Evolutionary conservation across 306 rosid species (phyloP).

Genomic region (Urtica urens): DNA sequence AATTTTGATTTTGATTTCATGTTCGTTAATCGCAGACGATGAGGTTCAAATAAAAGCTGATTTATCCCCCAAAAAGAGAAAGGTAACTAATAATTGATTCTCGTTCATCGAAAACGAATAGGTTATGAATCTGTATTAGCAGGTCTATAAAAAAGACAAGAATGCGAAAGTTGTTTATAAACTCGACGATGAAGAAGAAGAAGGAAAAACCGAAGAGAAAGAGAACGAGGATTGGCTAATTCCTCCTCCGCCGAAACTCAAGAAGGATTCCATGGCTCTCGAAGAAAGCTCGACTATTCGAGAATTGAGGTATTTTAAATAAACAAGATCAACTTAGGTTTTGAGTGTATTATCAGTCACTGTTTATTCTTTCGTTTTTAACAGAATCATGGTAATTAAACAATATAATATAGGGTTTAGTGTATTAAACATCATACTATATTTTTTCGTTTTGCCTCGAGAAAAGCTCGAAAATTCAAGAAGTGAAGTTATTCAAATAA

Average conservation of each 20-base stretch:
- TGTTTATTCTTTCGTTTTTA: too few relatives aligned
- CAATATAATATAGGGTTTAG: too few relatives aligned
- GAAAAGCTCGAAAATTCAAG: too few relatives aligned
- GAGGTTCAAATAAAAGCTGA: conserved; percentile 16
- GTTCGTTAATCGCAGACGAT: conserved; percentile 31
- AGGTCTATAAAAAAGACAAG: conserved; percentile 29
- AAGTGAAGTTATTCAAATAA: too few relatives aligned
- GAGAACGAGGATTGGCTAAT: conserved; percentile 84
- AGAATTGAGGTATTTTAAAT: conserved; percentile 62
- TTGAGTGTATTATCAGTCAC: too few relatives aligned
- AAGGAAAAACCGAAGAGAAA: conserved; percentile 45
- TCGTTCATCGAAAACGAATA: too few relatives aligned
- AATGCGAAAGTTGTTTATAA: conserved; percentile 12
- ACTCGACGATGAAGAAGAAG: conserved; percentile 51
- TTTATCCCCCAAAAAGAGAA: conserved; percentile 1
- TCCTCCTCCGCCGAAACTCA: conserved; percentile 74
- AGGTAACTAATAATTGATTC: neutral
- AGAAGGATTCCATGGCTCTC: conserved; percentile 10
- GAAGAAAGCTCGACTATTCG: conserved; percentile 58
- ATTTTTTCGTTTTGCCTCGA: too few relatives aligned
- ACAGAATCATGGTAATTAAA: too few relatives aligned
- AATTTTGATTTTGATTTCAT: neutral
- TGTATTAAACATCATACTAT: too few relatives aligned
- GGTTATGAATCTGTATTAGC: conserved; percentile 9
- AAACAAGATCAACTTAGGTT: too few relatives aligned